These are phyloP conservation scores for Umbilicus rupestris DNA, from an alignment of 164 flowering plant species.

Conservation along the genomic window DNA sequence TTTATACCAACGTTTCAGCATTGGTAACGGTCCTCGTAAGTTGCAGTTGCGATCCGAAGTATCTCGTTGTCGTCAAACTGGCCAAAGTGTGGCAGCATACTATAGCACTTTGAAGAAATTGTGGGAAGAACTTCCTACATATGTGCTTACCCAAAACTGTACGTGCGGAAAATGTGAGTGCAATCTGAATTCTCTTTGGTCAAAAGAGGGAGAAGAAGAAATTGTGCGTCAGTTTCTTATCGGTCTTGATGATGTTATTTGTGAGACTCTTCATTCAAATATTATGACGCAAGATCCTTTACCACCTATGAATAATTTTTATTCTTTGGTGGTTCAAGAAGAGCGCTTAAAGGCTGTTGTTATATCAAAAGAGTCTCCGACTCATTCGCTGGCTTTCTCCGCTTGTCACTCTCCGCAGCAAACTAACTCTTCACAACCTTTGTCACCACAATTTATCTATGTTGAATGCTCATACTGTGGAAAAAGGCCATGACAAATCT, in stretches of 20 bases:
- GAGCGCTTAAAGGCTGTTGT: not conserved
- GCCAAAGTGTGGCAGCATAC: not conserved
- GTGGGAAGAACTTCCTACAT: not conserved
- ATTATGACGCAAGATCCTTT: too few relatives aligned
- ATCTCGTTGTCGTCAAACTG: not conserved
- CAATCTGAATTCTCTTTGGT: not conserved
- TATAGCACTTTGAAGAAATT: too few relatives aligned
- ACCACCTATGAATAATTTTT: too few relatives aligned
- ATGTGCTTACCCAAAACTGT: too few relatives aligned
- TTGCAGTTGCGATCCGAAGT: not conserved
- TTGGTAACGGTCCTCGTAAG: not conserved
- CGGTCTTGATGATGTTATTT: not conserved
- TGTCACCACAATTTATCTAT: not conserved
- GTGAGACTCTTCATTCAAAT: not conserved
- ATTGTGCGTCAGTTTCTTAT: not conserved
- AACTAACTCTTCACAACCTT: not conserved
- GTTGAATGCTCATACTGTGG: not conserved
- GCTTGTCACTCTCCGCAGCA: too few relatives aligned
- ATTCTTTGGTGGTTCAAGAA: not conserved
- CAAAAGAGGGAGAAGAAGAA: not conserved
- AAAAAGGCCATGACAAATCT: not conserved
- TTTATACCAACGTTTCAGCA: not conserved
- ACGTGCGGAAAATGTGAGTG: slow-evolving; percentile 1
- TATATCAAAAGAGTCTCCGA: not conserved
- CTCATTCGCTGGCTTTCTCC: not conserved